Conservation (phyloP, 2,329 filamentous ascomycete genomes). For the Curvularia sp. region DNA sequence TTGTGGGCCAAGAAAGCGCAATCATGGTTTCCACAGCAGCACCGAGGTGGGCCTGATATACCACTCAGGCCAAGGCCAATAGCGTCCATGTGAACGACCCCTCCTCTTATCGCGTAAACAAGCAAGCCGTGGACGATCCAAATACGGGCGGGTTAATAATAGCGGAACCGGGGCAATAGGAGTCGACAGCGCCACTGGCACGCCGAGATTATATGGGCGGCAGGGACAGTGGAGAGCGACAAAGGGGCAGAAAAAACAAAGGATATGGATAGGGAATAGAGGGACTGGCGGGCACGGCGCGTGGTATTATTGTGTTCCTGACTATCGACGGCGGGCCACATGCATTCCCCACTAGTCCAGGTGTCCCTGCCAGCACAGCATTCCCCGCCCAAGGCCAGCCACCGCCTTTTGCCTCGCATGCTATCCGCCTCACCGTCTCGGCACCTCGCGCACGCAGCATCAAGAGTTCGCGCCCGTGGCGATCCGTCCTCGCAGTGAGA, state of each 20-base stretch:
- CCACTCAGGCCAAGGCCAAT: constrained; percentile 30
- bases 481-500: not conserved
- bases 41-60: constrained; percentile 54
- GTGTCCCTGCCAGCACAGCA: constrained; percentile 21
- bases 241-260: constrained; percentile 1
- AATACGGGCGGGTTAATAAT: constrained; percentile 9
- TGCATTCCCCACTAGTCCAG: constrained; percentile 14
- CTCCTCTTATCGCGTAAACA: constrained; percentile 16
- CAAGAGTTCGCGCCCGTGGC: not conserved
- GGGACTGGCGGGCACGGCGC: constrained; percentile 9
- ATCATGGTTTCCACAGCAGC: constrained; percentile 84
- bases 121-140: not conserved
- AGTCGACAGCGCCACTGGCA: constrained; percentile 27
- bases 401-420: constrained; percentile 7
- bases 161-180: constrained; percentile 9
- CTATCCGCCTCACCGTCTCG: constrained; percentile 5
- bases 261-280: constrained; percentile 8
- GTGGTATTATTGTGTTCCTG: constrained; percentile 24
- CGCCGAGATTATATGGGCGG: constrained; percentile 17
- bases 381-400: constrained; percentile 27
- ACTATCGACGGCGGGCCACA: constrained; percentile 11
- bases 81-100: constrained; percentile 28
- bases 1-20: constrained; percentile 86
- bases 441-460: constrained; percentile 8
- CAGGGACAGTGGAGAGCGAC: constrained; percentile 16